Evolutionary conservation across 768 basidiomycete species (phyloP).

Genomic region (Pisolithus microcarpus): DNA sequence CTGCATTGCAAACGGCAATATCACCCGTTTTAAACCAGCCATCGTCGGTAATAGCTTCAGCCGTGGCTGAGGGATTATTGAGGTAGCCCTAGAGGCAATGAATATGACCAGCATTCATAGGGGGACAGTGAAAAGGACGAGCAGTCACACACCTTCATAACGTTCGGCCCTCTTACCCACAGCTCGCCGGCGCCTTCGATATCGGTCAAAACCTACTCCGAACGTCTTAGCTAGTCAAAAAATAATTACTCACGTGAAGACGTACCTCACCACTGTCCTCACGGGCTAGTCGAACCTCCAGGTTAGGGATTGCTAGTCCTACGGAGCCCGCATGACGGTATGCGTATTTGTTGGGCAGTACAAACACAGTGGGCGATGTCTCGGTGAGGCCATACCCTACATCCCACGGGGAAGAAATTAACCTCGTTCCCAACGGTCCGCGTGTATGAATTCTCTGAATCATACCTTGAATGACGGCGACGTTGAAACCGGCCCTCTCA

Average conservation of each 20-base stretch:
- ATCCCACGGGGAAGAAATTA: not conserved
- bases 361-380: constrained; percentile 65
- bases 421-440: too few relatives aligned
- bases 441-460: not conserved
- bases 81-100: constrained; percentile 53
- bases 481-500: constrained; percentile 34
- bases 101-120: not conserved
- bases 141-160: constrained; percentile 59
- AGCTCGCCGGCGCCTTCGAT: constrained; percentile 60
- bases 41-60: constrained; percentile 58
- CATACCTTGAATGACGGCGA: constrained; percentile 47
- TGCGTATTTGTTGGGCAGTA: constrained; percentile 40
- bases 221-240: not conserved
- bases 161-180: constrained; percentile 69
- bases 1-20: constrained; percentile 54
- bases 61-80: constrained; percentile 64
- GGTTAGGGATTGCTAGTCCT: constrained; percentile 65
- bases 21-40: constrained; percentile 91
- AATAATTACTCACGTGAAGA: not conserved
- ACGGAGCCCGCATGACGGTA: constrained; percentile 55
- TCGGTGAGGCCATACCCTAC: constrained; percentile 77
- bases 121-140: not conserved
- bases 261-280: constrained; percentile 47
- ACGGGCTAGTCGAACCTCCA: constrained; percentile 66
- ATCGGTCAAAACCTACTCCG: constrained; percentile 17